phyloP scores from a whole-genome alignment of 805 yeast species.

The Komagataella pseudopastoris region DNA sequence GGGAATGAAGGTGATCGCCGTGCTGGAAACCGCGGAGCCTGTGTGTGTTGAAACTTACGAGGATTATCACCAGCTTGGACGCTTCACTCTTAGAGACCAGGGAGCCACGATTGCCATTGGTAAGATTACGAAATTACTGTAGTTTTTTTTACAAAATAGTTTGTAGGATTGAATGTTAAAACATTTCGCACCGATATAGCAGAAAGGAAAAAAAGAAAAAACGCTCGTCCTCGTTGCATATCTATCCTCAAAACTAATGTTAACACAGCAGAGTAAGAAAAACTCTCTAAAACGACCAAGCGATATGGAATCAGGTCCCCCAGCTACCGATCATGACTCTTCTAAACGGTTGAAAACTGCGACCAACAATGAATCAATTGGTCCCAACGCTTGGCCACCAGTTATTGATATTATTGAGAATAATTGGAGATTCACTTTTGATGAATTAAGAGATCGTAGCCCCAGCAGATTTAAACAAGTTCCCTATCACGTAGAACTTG shows the following conservation, averaged over 20 bases:
- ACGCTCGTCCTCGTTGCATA: too few relatives aligned
- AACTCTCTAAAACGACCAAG: background rate
- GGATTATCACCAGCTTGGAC: slow-evolving; percentile 92
- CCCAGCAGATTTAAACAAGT: slow-evolving; percentile 7
- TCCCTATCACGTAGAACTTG: slow-evolving; percentile 22
- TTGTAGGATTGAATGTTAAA: too few relatives aligned
- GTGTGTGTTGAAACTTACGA: slow-evolving; percentile 89
- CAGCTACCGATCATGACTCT: background rate
- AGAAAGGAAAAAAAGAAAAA: too few relatives aligned
- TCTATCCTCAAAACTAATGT: too few relatives aligned
- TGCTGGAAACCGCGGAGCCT: slow-evolving; percentile 72
- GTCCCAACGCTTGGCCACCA: background rate
- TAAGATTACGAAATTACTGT: slow-evolving; percentile 81
- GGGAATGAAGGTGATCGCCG: slow-evolving; percentile 97
- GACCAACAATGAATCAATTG: background rate
- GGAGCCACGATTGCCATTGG: slow-evolving; percentile 98
- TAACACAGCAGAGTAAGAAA: background rate
- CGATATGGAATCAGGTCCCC: background rate
- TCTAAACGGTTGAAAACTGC: background rate
- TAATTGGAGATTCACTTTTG: background rate
- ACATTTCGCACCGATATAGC: background rate
- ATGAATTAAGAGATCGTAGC: background rate
- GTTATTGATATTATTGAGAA: background rate
- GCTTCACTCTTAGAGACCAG: slow-evolving; percentile 97
- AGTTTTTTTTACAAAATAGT: slow-evolving; percentile 7